These are phyloP conservation scores for Sabuloglossum arenarium DNA, from an alignment of 495 filamentous ascomycete genomes.

Conservation along the genomic window DNA sequence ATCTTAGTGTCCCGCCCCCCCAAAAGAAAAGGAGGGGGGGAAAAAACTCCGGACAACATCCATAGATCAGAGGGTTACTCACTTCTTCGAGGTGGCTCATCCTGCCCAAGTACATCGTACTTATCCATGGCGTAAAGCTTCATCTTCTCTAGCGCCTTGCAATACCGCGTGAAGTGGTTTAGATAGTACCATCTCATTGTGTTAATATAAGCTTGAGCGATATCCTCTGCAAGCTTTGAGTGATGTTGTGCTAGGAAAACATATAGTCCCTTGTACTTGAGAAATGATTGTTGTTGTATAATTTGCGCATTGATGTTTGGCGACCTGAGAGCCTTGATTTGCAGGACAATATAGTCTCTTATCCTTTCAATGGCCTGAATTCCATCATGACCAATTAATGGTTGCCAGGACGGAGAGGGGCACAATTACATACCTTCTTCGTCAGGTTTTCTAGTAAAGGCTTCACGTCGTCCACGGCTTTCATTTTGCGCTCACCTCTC, in stretches of 20 bases:
- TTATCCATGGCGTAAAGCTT: constrained; percentile 67
- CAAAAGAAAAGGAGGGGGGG: constrained; percentile 10
- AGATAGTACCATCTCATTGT: constrained; percentile 98
- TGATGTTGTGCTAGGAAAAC: constrained; percentile 66
- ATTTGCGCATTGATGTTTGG: constrained; percentile 93
- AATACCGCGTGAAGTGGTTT: constrained; percentile 79
- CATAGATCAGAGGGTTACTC: constrained; percentile 16
- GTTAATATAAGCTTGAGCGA: constrained; percentile 85
- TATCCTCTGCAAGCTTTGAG: constrained; percentile 58
- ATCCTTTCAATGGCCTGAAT: constrained; percentile 72
- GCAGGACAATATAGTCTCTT: constrained; percentile 77
- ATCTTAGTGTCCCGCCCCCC: neutral
- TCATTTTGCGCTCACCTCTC: constrained; percentile 38
- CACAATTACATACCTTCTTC: constrained; percentile 37
- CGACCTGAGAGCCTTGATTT: constrained; percentile 80
- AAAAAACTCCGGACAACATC: neutral
- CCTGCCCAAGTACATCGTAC: constrained; percentile 63
- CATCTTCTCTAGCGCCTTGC: constrained; percentile 61
- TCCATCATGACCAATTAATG: neutral
- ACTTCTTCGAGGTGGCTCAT: constrained; percentile 42
- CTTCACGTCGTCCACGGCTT: constrained; percentile 62
- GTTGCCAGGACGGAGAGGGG: neutral
- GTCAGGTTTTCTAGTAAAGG: constrained; percentile 68
- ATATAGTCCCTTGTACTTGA: constrained; percentile 73
- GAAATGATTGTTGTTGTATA: constrained; percentile 76